These are phyloP conservation scores for Mallotus japonicus DNA, from an alignment of 441 rosid genomes.

Conservation along the genomic window DNA sequence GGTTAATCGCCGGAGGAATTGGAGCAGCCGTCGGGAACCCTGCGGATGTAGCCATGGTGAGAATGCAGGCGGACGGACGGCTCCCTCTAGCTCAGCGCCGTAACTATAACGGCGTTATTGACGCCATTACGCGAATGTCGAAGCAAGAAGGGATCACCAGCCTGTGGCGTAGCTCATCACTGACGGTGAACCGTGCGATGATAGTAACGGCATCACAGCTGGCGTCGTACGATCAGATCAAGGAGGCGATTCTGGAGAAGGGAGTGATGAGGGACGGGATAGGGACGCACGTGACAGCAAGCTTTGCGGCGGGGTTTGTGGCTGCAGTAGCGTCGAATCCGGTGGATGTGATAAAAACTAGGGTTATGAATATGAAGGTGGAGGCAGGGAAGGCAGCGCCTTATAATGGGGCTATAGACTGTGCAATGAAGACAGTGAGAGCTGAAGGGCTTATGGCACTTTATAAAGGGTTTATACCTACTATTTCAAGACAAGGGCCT, in stretches of 20 bases:
- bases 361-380: slow-evolving; percentile 84
- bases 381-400: slow-evolving; percentile 54
- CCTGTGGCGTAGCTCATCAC: slow-evolving; percentile 74
- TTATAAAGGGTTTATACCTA: slow-evolving; percentile 74
- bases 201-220: slow-evolving; percentile 77
- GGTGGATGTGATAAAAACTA: slow-evolving; percentile 84
- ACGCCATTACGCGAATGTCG: slow-evolving; percentile 61
- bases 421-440: slow-evolving; percentile 68
- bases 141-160: slow-evolving; percentile 63
- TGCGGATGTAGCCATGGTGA: slow-evolving; percentile 85
- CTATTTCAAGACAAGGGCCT: slow-evolving; percentile 76
- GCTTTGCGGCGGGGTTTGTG: slow-evolving; percentile 78
- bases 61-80: slow-evolving; percentile 88
- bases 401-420: slow-evolving; percentile 70
- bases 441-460: slow-evolving; percentile 68
- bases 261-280: slow-evolving; percentile 59
- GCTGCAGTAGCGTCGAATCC: slow-evolving; percentile 81
- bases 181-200: slow-evolving; percentile 91
- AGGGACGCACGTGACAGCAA: slow-evolving; percentile 72
- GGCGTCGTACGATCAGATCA: slow-evolving; percentile 77
- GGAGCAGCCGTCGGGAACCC: slow-evolving; percentile 85
- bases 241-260: slow-evolving; percentile 57
- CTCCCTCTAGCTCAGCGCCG: slow-evolving; percentile 59
- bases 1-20: slow-evolving; percentile 64
- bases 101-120: slow-evolving; percentile 62